Evolutionary conservation across 1,284 basidiomycete species (phyloP).

Genomic region (Tylopilus orsonianus): DNA sequence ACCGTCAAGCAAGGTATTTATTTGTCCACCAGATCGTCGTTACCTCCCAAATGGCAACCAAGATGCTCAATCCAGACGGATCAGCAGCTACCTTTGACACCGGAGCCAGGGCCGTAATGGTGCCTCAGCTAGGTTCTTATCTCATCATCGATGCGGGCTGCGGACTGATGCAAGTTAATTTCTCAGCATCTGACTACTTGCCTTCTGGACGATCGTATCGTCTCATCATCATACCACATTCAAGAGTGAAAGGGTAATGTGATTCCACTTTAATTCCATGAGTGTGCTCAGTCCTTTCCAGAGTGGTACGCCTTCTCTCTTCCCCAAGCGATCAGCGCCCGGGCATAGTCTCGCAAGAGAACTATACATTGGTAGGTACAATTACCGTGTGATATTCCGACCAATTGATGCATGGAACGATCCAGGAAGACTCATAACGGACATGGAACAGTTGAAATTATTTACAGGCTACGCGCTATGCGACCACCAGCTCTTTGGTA

Average conservation of each 20-base stretch:
- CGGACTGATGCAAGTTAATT: conserved; percentile 10
- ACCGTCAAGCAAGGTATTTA: conserved; percentile 2
- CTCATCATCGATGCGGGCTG: conserved; percentile 7
- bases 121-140: conserved; percentile 57
- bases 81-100: conserved; percentile 61
- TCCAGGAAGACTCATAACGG: conserved; percentile 24
- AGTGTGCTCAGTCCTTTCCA: conserved; percentile 21
- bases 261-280: conserved; percentile 16
- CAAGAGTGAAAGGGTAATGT: conserved; percentile 34
- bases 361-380: conserved; percentile 28
- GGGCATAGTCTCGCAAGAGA: conserved; percentile 20
- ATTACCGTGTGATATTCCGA: conserved; percentile 24
- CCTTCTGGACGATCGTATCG: conserved; percentile 37
- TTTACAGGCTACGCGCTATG: conserved; percentile 16
- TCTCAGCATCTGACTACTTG: conserved; percentile 35
- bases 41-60: conserved; percentile 69
- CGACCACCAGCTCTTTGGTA: conserved; percentile 10
- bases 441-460: conserved; percentile 14
- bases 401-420: conserved; percentile 12
- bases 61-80: conserved; percentile 61
- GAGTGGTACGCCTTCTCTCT: conserved; percentile 33
- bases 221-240: conserved; percentile 29
- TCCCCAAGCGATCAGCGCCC: conserved; percentile 24
- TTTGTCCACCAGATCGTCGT: conserved; percentile 49
- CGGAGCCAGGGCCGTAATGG: conserved; percentile 59